Conservation (phyloP, 225 moss, liverwort and hornwort species). For the Marchantia polymorpha region DNA sequence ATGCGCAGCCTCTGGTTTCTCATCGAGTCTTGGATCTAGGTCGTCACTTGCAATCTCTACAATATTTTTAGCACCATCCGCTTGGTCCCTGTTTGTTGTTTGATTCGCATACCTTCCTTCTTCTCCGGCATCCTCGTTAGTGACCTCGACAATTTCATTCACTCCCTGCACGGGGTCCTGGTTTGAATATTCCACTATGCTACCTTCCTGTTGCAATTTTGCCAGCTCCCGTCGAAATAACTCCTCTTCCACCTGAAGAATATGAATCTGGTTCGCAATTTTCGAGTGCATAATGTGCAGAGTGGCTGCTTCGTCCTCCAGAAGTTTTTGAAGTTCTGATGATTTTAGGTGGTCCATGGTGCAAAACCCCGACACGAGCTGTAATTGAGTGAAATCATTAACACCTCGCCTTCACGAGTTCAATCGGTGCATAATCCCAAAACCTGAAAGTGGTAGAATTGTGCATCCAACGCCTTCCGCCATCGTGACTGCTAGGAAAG, state of each 20-base stretch:
- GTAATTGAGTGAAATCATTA: background rate
- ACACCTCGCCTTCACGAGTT: background rate
- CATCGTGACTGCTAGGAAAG: background rate
- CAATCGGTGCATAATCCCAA: no score
- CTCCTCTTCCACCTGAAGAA: conserved; percentile 13
- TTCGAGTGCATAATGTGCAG: conserved; percentile 7
- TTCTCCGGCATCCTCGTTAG: background rate
- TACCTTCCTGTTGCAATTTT: background rate
- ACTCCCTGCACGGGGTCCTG: conserved; percentile 1
- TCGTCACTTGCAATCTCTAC: conserved; percentile 12
- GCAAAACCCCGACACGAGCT: background rate
- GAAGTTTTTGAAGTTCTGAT: conserved; percentile 8
- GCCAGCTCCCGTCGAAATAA: conserved; percentile 13
- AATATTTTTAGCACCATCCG: background rate
- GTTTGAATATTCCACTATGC: background rate
- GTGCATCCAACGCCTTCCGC: background rate
- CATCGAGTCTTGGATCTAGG: background rate
- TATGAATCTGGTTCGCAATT: conserved; percentile 17
- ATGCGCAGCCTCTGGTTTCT: background rate
- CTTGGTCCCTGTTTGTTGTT: background rate
- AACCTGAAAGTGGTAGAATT: background rate
- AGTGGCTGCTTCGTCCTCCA: conserved; percentile 6
- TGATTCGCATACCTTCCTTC: background rate
- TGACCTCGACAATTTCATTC: conserved; percentile 13
- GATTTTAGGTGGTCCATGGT: conserved; percentile 9